Percentiles rank a stretch among this genome's conserved stretches.
Evolutionary conservation across 768 basidiomycete species (phyloP).

Genomic region (Kwoniella heveanensis): DNA sequence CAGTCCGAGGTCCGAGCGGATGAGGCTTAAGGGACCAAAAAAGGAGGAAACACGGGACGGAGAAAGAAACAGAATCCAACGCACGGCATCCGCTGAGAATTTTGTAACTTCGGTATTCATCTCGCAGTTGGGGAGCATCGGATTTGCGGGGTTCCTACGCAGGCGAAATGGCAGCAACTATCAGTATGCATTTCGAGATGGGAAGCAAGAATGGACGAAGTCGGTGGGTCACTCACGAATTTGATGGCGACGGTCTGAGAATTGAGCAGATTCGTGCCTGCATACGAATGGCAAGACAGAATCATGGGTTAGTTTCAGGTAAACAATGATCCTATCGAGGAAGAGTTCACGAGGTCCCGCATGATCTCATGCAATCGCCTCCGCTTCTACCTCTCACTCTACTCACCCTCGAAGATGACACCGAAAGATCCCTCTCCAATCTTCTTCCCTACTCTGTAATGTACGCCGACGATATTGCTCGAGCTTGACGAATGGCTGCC

Average conservation of each 20-base stretch:
- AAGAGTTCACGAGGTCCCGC: too few relatives aligned
- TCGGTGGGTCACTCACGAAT: constrained; percentile 71
- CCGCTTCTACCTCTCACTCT: too few relatives aligned
- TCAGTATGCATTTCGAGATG: background rate
- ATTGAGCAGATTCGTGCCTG: constrained; percentile 96
- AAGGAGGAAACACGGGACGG: too few relatives aligned
- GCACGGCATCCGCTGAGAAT: constrained; percentile 86
- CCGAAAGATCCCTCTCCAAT: constrained; percentile 97
- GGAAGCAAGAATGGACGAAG: constrained; percentile 50
- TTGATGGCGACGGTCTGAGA: constrained; percentile 99
- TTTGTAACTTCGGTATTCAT: constrained; percentile 98
- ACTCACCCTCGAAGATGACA: constrained; percentile 89
- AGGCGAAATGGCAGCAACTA: too few relatives aligned
- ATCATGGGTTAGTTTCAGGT: background rate
- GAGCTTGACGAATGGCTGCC: constrained; percentile 51
- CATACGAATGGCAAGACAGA: background rate
- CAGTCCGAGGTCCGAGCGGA: constrained; percentile 18
- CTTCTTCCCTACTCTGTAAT: constrained; percentile 97
- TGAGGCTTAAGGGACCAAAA: constrained; percentile 16
- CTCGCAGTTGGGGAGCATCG: constrained; percentile 94
- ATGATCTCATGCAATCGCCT: too few relatives aligned
- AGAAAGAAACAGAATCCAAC: too few relatives aligned
- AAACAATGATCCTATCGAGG: too few relatives aligned
- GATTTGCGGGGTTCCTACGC: constrained; percentile 76
- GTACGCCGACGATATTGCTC: constrained; percentile 76